A percentile compares a stretch with the other conserved stretches of the same genome.
Conservation (phyloP, 805 yeast genomes). For the Candida stauntonica region DNA sequence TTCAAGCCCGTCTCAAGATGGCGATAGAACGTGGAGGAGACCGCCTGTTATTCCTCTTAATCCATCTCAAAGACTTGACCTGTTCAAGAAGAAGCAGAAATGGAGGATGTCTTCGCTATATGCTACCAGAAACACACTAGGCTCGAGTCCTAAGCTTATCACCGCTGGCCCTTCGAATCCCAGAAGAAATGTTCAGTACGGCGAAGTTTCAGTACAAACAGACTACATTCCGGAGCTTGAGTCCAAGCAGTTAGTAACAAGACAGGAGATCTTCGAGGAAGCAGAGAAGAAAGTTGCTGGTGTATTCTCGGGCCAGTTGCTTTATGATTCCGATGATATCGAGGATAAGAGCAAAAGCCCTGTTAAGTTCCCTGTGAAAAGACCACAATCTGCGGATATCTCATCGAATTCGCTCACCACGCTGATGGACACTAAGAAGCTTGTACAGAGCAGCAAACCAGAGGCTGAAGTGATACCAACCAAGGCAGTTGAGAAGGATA, state of each 20-base stretch:
- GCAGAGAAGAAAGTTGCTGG: constrained; percentile 24
- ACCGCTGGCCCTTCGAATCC: background rate
- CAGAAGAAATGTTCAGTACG: constrained; percentile 7
- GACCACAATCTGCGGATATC: constrained; percentile 1
- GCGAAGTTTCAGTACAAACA: constrained; percentile 24
- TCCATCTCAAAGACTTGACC: constrained; percentile 25
- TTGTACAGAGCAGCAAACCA: constrained; percentile 15
- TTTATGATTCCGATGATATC: constrained; percentile 23
- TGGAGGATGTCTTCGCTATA: constrained; percentile 27
- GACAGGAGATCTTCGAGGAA: constrained; percentile 12
- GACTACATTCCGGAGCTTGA: constrained; percentile 18
- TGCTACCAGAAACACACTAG: constrained; percentile 14
- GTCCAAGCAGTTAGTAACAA: constrained; percentile 15
- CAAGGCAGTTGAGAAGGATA: background rate
- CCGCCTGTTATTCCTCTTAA: constrained; percentile 28
- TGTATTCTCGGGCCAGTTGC: constrained; percentile 25
- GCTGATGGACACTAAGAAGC: constrained; percentile 17
- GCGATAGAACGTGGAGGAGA: constrained; percentile 22
- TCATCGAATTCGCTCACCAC: constrained; percentile 15
- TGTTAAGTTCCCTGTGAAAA: constrained; percentile 19
- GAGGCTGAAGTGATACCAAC: constrained; percentile 3
- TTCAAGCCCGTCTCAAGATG: constrained; percentile 4
- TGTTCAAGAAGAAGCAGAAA: constrained; percentile 24
- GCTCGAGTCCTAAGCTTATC: constrained; percentile 3
- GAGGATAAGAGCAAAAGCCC: constrained; percentile 18